These are phyloP conservation scores for Acarospora socialis DNA, from an alignment of 2,329 filamentous ascomycete species.

Conservation along the genomic window DNA sequence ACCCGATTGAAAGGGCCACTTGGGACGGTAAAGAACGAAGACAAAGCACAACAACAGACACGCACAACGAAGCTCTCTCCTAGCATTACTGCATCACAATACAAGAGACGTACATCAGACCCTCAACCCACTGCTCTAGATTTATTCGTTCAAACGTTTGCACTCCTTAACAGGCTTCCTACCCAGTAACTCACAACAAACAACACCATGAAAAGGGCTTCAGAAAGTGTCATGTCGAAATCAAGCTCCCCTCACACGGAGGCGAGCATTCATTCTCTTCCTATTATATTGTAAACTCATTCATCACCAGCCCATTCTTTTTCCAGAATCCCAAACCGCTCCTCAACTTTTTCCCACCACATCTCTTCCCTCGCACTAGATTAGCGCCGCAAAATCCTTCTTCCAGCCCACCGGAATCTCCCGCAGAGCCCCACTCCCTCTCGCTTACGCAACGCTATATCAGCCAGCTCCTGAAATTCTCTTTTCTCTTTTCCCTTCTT, in stretches of 20 bases:
- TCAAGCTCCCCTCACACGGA: conserved; percentile 23
- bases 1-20: too few relatives aligned
- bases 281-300: conserved; percentile 28
- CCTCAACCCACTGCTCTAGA: too few relatives aligned
- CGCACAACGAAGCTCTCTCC: too few relatives aligned
- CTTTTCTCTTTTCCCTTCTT: conserved; percentile 31
- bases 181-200: too few relatives aligned
- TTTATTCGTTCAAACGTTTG: conserved; percentile 1
- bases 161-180: too few relatives aligned
- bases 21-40: too few relatives aligned
- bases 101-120: too few relatives aligned
- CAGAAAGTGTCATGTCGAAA: conserved; percentile 28
- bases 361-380: conserved; percentile 1
- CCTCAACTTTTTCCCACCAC: conserved; percentile 7
- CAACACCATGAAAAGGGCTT: too few relatives aligned
- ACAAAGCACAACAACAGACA: too few relatives aligned
- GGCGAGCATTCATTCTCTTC: conserved; percentile 32
- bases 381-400: neutral
- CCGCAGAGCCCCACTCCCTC: neutral
- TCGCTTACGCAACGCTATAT: neutral
- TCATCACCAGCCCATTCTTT: conserved; percentile 28
- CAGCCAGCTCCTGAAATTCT: conserved; percentile 2
- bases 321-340: neutral
- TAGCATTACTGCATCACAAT: too few relatives aligned
- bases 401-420: too few relatives aligned